Conservation (phyloP, 352 stramenopile genomes). For the Detonula confervacea region DNA sequence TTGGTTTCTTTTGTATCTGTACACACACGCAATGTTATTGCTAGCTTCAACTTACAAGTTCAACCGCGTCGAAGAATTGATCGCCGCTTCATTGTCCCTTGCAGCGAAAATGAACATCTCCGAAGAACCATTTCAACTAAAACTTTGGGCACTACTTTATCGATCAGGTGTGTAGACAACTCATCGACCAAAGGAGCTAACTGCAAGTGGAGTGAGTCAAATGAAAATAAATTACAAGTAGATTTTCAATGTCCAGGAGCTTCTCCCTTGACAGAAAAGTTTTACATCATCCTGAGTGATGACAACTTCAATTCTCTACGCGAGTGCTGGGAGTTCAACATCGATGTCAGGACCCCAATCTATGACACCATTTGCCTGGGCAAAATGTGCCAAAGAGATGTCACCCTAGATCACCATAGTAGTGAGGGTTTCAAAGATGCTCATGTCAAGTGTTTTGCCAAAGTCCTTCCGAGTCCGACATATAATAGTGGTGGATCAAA, state of each 20-base stretch:
- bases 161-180: slow-evolving; percentile 27
- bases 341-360: background rate
- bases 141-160: background rate
- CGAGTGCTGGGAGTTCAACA: slow-evolving; percentile 6
- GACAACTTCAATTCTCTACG: slow-evolving; percentile 10
- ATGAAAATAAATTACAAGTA: slow-evolving; percentile 8
- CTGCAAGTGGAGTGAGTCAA: slow-evolving; percentile 5
- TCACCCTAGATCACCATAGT: background rate
- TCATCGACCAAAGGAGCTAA: slow-evolving; percentile 1
- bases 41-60: slow-evolving; percentile 3
- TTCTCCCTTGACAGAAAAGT: background rate
- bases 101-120: slow-evolving; percentile 17
- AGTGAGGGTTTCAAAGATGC: background rate
- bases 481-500: background rate
- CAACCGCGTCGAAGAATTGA: slow-evolving; percentile 6
- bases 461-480: background rate
- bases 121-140: background rate
- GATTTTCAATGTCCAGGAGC: background rate
- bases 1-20: slow-evolving; percentile 1
- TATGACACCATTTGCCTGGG: background rate
- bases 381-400: background rate
- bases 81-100: slow-evolving; percentile 14
- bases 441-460: background rate
- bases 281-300: slow-evolving; percentile 19
- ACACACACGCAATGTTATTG: background rate